Base-by-base conservation (phyloP, 1,139 yeast genomes). In the Ogataea hybrid region DNA sequence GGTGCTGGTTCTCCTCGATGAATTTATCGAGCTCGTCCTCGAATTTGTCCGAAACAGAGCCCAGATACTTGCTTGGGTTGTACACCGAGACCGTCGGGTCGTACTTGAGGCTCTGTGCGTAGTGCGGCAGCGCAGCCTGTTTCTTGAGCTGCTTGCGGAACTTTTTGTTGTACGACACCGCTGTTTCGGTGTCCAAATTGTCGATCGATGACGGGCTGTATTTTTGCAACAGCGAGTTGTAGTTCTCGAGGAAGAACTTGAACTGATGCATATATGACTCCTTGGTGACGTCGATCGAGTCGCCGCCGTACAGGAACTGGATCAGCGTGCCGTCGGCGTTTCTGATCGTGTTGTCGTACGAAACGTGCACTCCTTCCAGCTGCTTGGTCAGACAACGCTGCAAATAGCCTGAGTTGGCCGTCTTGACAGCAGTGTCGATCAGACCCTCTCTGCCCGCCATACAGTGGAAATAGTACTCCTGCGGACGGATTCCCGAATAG, bases 391-490 rank as follows among this genome's bases (percentile, higher is more conserved):
- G 77, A 79, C 98, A 94, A 72, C 99, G 84, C 71, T 94, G 99
- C 65, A 94, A 77, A 70, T 94, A 94, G 63, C 99, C 99, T 43
- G 98, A 90, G 71, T 97, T 84, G 20, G 97, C 88, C 8, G 99
- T 94, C 70, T 94, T 94, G 53, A 94, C 98, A 42, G 99, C 98
- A 46, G 99, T 94, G 75, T 94, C 99, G 70, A 94, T 94, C 63
- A 94, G 79, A 70, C 99, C 99, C 76, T 94, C 99, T 74, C 99
- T 84, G 67, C 99, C 99, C 46, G 99, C 99, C 99, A 94, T 94
- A 75, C 98, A 92, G 72, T 94, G 99, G 92, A 94, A 94, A 63
- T 90, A 94, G 67, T 94, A 94, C 65, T 94, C 99, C 69, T 94
- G 99, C n/a, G 98, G 98, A 64, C 88, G 81, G 54, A 94, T 86